Conservation (phyloP, 768 basidiomycete genomes). For the Pisolithus tinctorius region DNA sequence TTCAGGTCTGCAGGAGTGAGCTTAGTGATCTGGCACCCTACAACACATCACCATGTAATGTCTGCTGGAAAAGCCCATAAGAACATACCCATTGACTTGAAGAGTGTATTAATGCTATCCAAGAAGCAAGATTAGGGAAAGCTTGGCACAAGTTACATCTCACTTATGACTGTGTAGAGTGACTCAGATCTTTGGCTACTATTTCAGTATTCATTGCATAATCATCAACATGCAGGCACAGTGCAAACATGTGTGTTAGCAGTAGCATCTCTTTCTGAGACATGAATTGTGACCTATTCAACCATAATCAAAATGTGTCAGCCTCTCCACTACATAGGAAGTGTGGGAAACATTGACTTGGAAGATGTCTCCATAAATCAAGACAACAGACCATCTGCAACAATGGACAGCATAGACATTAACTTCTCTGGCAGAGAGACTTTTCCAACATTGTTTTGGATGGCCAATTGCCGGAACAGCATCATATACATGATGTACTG, state of each 20-base stretch:
- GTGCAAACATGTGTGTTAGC: conserved; percentile 71
- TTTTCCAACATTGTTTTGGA: conserved; percentile 35
- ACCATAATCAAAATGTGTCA: background rate
- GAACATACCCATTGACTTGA: conserved; percentile 62
- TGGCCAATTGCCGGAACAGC: conserved; percentile 48
- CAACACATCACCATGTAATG: background rate
- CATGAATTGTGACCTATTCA: conserved; percentile 45
- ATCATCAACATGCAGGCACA: conserved; percentile 74
- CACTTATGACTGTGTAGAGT: conserved; percentile 58
- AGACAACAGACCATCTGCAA: conserved; percentile 68
- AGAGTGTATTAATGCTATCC: conserved; percentile 53
- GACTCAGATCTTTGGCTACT: conserved; percentile 69
- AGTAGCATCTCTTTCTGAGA: conserved; percentile 65
- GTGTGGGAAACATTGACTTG: conserved; percentile 36
- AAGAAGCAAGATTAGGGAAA: conserved; percentile 2
- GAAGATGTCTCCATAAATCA: conserved; percentile 78
- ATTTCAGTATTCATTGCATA: conserved; percentile 63
- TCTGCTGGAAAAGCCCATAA: background rate
- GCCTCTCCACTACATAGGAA: background rate
- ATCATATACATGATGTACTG: conserved; percentile 82
- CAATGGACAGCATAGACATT: conserved; percentile 47
- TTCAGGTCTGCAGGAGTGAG: conserved; percentile 58
- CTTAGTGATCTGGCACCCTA: conserved; percentile 68
- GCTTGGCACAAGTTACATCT: background rate
- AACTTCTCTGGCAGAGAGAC: conserved; percentile 52